phyloP scores from a whole-genome alignment of 1,284 basidiomycete genomes.

The Moniliella sp. region DNA sequence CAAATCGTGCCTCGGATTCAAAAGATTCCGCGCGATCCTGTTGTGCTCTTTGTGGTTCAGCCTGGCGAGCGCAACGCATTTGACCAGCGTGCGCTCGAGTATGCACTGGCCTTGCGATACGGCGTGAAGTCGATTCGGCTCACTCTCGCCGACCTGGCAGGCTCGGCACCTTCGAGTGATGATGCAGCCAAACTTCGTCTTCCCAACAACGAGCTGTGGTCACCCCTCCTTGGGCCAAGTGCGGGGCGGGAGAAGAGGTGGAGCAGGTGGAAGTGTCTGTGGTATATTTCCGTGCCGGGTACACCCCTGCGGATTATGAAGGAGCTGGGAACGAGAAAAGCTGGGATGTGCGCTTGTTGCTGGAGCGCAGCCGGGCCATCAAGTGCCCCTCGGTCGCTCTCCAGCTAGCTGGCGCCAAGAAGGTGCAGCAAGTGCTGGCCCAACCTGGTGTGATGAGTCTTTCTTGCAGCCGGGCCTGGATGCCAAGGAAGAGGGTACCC shows the following conservation, averaged over 20 bases:
- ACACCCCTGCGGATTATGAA: slow-evolving; percentile 62
- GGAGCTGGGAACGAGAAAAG: slow-evolving; percentile 35
- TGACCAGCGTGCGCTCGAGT: slow-evolving; percentile 74
- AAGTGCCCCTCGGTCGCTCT: slow-evolving; percentile 78
- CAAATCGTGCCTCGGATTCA: slow-evolving; percentile 2
- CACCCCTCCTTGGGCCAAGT: neutral
- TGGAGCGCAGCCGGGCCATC: slow-evolving; percentile 63
- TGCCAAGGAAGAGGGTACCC: neutral
- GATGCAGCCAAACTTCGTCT: neutral
- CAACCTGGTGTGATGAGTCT: slow-evolving; percentile 44
- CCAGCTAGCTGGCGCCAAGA: slow-evolving; percentile 84
- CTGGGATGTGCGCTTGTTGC: slow-evolving; percentile 51
- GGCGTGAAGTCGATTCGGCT: slow-evolving; percentile 12
- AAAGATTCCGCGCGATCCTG: slow-evolving; percentile 1
- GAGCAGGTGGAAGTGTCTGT: slow-evolving; percentile 46
- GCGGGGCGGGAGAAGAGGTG: slow-evolving; percentile 20
- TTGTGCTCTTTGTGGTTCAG: slow-evolving; percentile 70
- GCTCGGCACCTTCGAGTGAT: neutral
- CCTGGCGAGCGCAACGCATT: slow-evolving; percentile 80
- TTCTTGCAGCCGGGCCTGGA: slow-evolving; percentile 30
- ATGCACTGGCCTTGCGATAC: slow-evolving; percentile 51
- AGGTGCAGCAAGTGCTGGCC: slow-evolving; percentile 73
- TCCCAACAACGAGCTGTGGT: slow-evolving; percentile 1
- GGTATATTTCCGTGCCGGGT: slow-evolving; percentile 70
- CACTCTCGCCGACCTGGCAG: slow-evolving; percentile 12